Base-by-base conservation (phyloP, 371 early-diverging fungal species). In the Apophysomyces ossiformis region DNA sequence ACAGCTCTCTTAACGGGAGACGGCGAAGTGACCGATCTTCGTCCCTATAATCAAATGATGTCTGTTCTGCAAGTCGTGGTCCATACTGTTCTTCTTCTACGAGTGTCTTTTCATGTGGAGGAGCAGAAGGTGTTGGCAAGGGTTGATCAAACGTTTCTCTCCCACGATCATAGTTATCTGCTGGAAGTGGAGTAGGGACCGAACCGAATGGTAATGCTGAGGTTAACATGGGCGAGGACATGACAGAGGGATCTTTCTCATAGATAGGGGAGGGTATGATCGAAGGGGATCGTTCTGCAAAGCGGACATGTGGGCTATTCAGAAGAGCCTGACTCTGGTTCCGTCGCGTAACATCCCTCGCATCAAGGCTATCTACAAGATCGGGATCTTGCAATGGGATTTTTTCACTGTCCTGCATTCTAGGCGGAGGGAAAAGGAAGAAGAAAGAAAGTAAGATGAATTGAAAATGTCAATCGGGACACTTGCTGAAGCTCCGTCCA, bases 241-340 rank as follows among this genome's bases (percentile, higher is more conserved):
- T 43, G 37, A 26, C n/a, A 37, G 61, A 47, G 18, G 47, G 63
- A 1, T 60, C 63, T n/a, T 56, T 47, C 9, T 44, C 68, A 56
- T 67, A 63, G 5, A 65, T 54, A 36, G 68, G 68, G 8, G 64
- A 60, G 37, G 68, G 69, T 32, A 68, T 70, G 16, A 68, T 64
- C 35, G 69, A 65, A 4, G 73, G 69, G 35, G 69, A 67, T 37
- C 67, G 67, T 12, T 56, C 63, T 8, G 73, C 65, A 44, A 73
- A 73, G 37, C 65, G 64, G 7, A 67, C 67, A 58, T 71, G 71
- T 37, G 70, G 70, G 4, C 64, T 67, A 37, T 41, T 8, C 13
- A 41, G 13, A 41, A 26, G 32, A 26, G 32, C 32, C 32, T 26
- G 32, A 26, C 32, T 26, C 32, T 26, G 32, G 32, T 26, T 26